Conservation (phyloP, 345 rosid species). For the Cochlearia excelsa region DNA sequence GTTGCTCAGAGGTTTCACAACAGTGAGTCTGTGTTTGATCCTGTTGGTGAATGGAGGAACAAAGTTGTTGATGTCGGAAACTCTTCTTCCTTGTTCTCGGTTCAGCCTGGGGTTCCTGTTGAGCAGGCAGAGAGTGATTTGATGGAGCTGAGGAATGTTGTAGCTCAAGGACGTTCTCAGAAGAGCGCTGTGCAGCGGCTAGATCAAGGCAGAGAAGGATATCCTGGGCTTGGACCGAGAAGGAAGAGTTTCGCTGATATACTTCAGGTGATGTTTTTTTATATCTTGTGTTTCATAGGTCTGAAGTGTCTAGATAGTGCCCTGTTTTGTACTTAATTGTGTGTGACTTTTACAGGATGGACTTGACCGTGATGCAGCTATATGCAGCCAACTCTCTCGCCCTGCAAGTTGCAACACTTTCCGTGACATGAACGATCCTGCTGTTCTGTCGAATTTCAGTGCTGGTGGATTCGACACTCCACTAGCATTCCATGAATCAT, state of each 20-base stretch:
- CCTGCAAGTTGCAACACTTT: slow-evolving; percentile 73
- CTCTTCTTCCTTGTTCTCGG: slow-evolving; percentile 61
- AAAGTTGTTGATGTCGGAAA: slow-evolving; percentile 36
- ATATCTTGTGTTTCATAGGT: slow-evolving; percentile 1
- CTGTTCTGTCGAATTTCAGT: slow-evolving; percentile 38
- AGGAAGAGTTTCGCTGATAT: slow-evolving; percentile 97
- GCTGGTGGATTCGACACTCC: slow-evolving; percentile 45
- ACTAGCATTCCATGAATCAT: slow-evolving; percentile 43
- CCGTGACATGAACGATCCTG: slow-evolving; percentile 49
- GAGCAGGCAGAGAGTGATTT: slow-evolving; percentile 65
- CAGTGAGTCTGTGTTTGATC: slow-evolving; percentile 50
- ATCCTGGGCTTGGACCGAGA: slow-evolving; percentile 59
- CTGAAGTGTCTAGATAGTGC: neutral
- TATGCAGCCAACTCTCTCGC: slow-evolving; percentile 54
- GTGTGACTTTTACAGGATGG: slow-evolving; percentile 59
- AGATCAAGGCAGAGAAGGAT: slow-evolving; percentile 44
- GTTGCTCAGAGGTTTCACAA: slow-evolving; percentile 78
- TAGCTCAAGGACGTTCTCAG: slow-evolving; percentile 40
- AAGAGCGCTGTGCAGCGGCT: slow-evolving; percentile 48
- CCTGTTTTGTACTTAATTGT: slow-evolving; percentile 3
- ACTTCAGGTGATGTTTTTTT: slow-evolving; percentile 58
- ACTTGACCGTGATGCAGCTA: slow-evolving; percentile 51
- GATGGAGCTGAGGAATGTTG: slow-evolving; percentile 59
- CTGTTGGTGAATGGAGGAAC: slow-evolving; percentile 55
- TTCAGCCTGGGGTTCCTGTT: slow-evolving; percentile 64